Evolutionary conservation across 2,329 filamentous ascomycete species (phyloP).

Genomic region (Beauveria pseudobassiana): DNA sequence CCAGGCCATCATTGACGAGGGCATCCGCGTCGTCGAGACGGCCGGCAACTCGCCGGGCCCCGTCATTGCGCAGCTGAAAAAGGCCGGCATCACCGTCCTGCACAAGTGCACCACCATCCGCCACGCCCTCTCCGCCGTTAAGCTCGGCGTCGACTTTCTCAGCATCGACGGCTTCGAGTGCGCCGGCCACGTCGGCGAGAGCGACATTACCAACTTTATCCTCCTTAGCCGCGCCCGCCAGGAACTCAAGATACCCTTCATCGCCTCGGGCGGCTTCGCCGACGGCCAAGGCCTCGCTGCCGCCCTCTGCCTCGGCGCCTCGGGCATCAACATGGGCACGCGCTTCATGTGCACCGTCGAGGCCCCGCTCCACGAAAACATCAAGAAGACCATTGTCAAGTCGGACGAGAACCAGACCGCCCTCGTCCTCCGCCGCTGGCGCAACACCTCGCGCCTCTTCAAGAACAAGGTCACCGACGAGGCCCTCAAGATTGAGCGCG

Average conservation of each 20-base stretch:
- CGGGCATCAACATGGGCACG: constrained; percentile 97
- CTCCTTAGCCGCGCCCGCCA: constrained; percentile 80
- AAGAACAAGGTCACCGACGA: constrained; percentile 81
- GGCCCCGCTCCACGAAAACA: constrained; percentile 83
- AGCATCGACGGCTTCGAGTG: constrained; percentile 98
- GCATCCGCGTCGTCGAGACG: constrained; percentile 84
- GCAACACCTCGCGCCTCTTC: constrained; percentile 82
- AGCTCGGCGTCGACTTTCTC: constrained; percentile 92
- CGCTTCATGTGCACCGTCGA: constrained; percentile 96
- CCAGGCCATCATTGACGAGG: constrained; percentile 87
- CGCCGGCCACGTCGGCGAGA: constrained; percentile 81
- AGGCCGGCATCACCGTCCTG: constrained; percentile 67
- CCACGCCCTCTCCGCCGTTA: constrained; percentile 84
- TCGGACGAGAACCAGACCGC: constrained; percentile 88
- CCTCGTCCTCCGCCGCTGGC: constrained; percentile 82
- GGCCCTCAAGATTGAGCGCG: constrained; percentile 74
- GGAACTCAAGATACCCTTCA: constrained; percentile 78
- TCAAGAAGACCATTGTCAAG: constrained; percentile 87
- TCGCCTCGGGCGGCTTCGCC: constrained; percentile 91
- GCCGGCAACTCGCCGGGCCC: constrained; percentile 84
- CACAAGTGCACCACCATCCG: constrained; percentile 98
- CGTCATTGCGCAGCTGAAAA: constrained; percentile 83
- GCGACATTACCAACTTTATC: constrained; percentile 84
- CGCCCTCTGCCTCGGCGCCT: constrained; percentile 80
- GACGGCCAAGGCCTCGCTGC: constrained; percentile 91